A percentile compares a stretch with the other conserved stretches of the same genome.
These are phyloP conservation scores for Pythium vanterpoolii DNA, from an alignment of 352 stramenopile species.

Conservation along the genomic window DNA sequence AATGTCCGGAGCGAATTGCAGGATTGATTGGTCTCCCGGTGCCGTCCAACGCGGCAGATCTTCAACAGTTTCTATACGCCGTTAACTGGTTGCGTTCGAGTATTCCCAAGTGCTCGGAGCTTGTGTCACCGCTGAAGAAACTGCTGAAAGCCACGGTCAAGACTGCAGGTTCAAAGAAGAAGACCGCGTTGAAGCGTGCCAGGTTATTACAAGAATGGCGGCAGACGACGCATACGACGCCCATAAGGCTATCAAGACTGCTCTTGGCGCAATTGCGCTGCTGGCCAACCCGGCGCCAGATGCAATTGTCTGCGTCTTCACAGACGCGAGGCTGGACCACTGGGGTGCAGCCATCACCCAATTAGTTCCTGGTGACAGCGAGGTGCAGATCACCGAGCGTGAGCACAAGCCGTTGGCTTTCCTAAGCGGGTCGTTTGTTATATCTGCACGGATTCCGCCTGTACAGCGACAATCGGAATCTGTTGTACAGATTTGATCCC, in stretches of 20 bases:
- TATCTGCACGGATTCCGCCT: conserved; percentile 13
- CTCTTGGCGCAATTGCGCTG: conserved; percentile 11
- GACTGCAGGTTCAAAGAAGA: conserved; percentile 18
- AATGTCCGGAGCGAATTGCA: conserved; percentile 10
- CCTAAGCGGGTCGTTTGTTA: conserved; percentile 21
- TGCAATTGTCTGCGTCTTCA: conserved; percentile 21
- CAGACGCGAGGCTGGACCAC: conserved; percentile 18
- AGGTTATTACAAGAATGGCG: conserved; percentile 6
- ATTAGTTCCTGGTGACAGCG: not conserved
- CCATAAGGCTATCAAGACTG: not conserved
- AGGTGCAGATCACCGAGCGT: conserved; percentile 18
- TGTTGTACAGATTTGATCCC: conserved; percentile 23
- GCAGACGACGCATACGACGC: conserved; percentile 13
- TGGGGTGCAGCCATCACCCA: conserved; percentile 26
- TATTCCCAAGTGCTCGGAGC: not conserved
- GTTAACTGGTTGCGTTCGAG: not conserved
- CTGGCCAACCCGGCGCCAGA: conserved; percentile 14
- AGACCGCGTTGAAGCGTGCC: conserved; percentile 8
- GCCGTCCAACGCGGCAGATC: not conserved
- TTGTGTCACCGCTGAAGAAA: not conserved
- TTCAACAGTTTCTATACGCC: not conserved
- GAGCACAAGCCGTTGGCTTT: conserved; percentile 20
- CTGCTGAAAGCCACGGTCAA: conserved; percentile 14
- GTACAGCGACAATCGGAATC: conserved; percentile 27
- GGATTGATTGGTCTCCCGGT: not conserved